Conservation (phyloP, 768 basidiomycete species). For the Amanita pseudoporphyria region DNA sequence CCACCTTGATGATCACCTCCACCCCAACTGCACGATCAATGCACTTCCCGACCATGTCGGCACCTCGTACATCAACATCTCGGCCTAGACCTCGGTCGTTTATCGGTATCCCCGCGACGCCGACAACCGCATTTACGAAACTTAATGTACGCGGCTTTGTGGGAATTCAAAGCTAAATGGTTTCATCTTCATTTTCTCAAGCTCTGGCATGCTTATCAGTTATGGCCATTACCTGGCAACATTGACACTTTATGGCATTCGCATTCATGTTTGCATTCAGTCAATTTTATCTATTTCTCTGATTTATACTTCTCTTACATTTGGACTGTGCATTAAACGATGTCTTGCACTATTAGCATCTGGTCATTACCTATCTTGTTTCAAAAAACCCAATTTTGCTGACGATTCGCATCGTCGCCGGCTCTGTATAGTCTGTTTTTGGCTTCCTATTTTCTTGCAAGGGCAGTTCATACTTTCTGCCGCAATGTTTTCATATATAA, state of each 20-base stretch:
- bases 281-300: conserved; percentile 5
- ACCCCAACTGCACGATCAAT: conserved; percentile 37
- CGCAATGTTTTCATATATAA: not conserved
- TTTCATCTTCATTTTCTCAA: conserved; percentile 2
- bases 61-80: conserved; percentile 65
- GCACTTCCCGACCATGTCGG: conserved; percentile 46
- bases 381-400: conserved; percentile 9
- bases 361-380: not conserved
- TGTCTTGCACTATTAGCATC: conserved; percentile 3
- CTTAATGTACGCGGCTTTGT: conserved; percentile 81
- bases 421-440: too few relatives aligned
- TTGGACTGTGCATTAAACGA: conserved; percentile 3
- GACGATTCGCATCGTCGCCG: conserved; percentile 7
- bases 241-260: not conserved
- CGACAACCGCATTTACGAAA: conserved; percentile 75
- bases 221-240: conserved; percentile 7
- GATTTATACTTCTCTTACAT: not conserved
- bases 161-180: conserved; percentile 31
- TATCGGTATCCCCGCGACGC: conserved; percentile 63
- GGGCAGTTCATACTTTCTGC: not conserved
- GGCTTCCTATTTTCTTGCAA: too few relatives aligned
- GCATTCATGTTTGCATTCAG: conserved; percentile 9
- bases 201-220: not conserved
- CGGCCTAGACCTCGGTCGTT: conserved; percentile 59
- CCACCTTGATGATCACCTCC: conserved; percentile 75